These are phyloP conservation scores for Ogataea ramenticola DNA, from an alignment of 805 yeast species.

Conservation along the genomic window DNA sequence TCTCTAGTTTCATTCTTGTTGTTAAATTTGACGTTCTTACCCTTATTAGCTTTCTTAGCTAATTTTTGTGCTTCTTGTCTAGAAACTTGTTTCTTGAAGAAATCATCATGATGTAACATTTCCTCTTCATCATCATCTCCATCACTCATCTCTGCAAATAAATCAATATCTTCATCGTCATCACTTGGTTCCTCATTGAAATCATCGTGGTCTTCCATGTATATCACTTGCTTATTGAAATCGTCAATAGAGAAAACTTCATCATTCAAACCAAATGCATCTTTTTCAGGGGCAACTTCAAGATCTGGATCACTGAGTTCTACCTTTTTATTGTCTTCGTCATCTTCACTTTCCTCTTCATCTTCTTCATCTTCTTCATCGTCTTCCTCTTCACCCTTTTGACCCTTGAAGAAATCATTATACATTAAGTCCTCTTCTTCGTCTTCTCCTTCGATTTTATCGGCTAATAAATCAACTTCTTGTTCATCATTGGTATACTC, in stretches of 20 bases:
- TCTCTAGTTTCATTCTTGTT: slow-evolving; percentile 31
- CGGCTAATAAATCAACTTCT: slow-evolving; percentile 21
- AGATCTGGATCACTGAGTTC: slow-evolving; percentile 6
- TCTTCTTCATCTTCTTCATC: slow-evolving; percentile 4
- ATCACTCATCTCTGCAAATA: slow-evolving; percentile 46
- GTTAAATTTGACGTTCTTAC: slow-evolving; percentile 9
- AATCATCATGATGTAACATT: slow-evolving; percentile 57
- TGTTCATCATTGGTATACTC: slow-evolving; percentile 21
- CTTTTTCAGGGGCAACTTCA: slow-evolving; percentile 29
- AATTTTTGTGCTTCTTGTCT: slow-evolving; percentile 6
- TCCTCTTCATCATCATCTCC: slow-evolving; percentile 38
- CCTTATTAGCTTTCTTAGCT: slow-evolving; percentile 7
- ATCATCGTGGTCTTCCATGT: slow-evolving; percentile 41
- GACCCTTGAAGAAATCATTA: slow-evolving; percentile 7
- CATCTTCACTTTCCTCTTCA: slow-evolving; percentile 8
- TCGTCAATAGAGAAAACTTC: slow-evolving; percentile 80
- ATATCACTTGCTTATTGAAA: slow-evolving; percentile 70
- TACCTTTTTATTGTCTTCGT: slow-evolving; percentile 10
- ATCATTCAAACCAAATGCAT: slow-evolving; percentile 67
- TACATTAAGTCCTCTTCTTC: slow-evolving; percentile 7
- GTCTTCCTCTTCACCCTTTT: slow-evolving; percentile 5
- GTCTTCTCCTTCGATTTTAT: slow-evolving; percentile 13
- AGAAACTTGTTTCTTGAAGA: slow-evolving; percentile 38
- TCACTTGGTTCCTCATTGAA: slow-evolving; percentile 40
- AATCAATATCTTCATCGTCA: slow-evolving; percentile 41